phyloP scores from a whole-genome alignment of 2,329 filamentous ascomycete genomes.

The Fusarium torulosum region DNA sequence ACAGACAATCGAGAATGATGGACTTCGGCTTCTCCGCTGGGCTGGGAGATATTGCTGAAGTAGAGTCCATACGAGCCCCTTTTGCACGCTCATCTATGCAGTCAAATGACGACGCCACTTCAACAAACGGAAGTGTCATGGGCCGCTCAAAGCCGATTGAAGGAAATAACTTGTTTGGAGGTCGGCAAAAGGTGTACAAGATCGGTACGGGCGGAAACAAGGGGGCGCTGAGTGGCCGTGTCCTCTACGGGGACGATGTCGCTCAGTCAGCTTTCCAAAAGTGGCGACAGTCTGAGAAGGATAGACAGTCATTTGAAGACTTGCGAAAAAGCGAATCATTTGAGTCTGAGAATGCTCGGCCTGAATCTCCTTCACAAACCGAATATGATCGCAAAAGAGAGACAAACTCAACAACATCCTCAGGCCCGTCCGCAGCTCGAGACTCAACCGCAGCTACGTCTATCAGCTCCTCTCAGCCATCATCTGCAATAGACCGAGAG shows the following conservation, averaged over 20 bases:
- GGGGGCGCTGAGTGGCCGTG: constrained; percentile 72
- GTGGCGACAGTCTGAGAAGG: constrained; percentile 72
- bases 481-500: constrained; percentile 64
- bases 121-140: constrained; percentile 79
- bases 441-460: constrained; percentile 92
- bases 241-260: constrained; percentile 89
- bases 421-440: constrained; percentile 73
- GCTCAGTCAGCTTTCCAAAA: constrained; percentile 86
- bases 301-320: constrained; percentile 59
- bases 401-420: constrained; percentile 87
- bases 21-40: constrained; percentile 73
- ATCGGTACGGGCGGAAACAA: constrained; percentile 70
- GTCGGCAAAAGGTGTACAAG: constrained; percentile 95
- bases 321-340: constrained; percentile 34
- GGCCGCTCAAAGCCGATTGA: constrained; percentile 83
- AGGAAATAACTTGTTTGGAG: constrained; percentile 93
- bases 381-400: constrained; percentile 82
- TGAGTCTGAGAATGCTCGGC: constrained; percentile 48
- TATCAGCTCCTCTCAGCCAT: constrained; percentile 76
- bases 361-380: constrained; percentile 63
- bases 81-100: constrained; percentile 74
- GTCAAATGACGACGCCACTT: constrained; percentile 79
- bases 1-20: constrained; percentile 80
- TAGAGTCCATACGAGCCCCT: constrained; percentile 79
- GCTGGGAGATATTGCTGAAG: constrained; percentile 89